These are phyloP conservation scores for Mucor sp. DNA, from an alignment of 371 early-diverging fungal genomes.

Conservation along the genomic window DNA sequence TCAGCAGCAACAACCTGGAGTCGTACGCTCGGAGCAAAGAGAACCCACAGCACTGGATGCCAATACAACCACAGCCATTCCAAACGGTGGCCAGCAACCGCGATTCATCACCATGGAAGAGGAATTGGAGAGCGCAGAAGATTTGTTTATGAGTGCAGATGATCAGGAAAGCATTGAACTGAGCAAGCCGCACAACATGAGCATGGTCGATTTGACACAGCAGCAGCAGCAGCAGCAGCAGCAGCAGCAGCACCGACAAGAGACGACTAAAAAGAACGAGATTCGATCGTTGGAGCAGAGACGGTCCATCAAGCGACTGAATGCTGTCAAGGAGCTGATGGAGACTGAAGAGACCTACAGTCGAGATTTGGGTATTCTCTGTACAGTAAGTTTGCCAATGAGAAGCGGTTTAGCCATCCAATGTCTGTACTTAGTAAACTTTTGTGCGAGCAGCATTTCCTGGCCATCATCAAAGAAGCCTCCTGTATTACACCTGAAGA, in stretches of 20 bases:
- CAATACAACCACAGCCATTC: not conserved
- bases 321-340: constrained; percentile 36
- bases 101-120: constrained; percentile 22
- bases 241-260: not conserved
- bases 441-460: constrained; percentile 27
- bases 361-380: constrained; percentile 36
- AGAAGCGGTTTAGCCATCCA: no score
- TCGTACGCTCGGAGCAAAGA: not conserved
- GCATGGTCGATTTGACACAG: constrained; percentile 1
- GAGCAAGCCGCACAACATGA: not conserved
- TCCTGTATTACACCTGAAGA: constrained; percentile 20
- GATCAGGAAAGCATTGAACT: not conserved
- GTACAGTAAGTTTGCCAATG: constrained; percentile 26
- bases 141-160: not conserved
- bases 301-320: constrained; percentile 14
- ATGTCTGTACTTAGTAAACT: no score
- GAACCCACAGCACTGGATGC: not conserved
- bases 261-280: constrained; percentile 8
- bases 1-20: not conserved
- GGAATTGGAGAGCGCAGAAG: not conserved
- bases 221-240: not conserved
- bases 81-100: not conserved
- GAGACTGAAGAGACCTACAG: constrained; percentile 43
- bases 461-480: constrained; percentile 28
- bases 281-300: constrained; percentile 21